Conservation (phyloP, 495 filamentous ascomycete genomes). For the Tuber umbilicatum region DNA sequence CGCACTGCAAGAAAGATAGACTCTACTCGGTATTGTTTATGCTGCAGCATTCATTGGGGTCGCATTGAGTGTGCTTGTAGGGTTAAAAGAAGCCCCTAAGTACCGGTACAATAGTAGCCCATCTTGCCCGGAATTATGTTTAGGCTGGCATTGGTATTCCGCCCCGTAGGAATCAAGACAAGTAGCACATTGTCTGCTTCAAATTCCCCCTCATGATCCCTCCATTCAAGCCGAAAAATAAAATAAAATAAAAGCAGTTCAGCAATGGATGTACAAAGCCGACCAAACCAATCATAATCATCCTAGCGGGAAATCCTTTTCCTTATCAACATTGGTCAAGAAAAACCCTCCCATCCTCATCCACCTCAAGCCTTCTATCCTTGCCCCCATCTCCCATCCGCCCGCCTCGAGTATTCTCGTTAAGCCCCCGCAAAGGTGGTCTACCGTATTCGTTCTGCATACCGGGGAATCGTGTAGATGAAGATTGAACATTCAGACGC, state of each 20-base stretch:
- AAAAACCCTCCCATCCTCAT: not conserved
- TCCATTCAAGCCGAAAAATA: not conserved
- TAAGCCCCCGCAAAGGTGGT: not conserved
- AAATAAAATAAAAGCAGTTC: not conserved
- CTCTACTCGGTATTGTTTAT: not conserved
- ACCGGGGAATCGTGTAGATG: not conserved
- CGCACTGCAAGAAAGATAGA: not conserved
- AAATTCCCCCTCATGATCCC: not conserved
- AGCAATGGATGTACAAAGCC: not conserved
- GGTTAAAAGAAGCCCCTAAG: not conserved
- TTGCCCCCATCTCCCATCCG: not conserved
- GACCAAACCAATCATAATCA: not conserved
- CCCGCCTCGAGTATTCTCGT: not conserved
- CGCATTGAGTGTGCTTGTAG: not conserved
- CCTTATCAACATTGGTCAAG: not conserved
- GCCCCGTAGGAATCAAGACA: not conserved
- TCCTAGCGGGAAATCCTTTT: not conserved
- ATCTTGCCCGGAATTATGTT: not conserved
- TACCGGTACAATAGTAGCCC: not conserved
- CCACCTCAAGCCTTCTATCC: constrained; percentile 6
- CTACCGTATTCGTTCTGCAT: not conserved
- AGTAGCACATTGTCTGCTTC: not conserved
- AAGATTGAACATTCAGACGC: constrained; percentile 10
- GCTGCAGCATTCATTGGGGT: not conserved
- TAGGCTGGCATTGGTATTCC: not conserved